Percentiles rank a stretch among this genome's conserved stretches.
Conservation (phyloP, 2,329 filamentous ascomycete genomes). For the Colletotrichum sp. region DNA sequence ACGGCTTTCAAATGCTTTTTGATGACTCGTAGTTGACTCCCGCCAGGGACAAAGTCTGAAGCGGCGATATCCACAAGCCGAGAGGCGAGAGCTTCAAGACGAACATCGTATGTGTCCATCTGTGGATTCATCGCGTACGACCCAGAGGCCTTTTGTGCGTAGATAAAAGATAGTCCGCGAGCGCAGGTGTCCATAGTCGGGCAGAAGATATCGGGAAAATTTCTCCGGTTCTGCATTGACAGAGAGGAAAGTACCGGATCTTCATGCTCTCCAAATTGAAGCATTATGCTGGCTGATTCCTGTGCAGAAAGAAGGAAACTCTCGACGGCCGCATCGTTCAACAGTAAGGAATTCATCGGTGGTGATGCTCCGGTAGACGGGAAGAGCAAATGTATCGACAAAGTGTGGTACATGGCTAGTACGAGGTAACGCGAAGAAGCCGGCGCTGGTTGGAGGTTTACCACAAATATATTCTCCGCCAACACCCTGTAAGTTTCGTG, state of each 20-base stretch:
- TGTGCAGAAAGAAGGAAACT: not conserved
- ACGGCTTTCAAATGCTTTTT: not conserved
- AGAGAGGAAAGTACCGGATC: not conserved
- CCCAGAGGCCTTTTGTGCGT: not conserved
- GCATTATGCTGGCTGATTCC: not conserved
- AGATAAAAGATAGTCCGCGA: not conserved
- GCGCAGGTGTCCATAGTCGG: not conserved
- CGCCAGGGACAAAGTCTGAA: not conserved
- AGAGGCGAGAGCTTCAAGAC: not conserved
- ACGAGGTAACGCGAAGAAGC: not conserved
- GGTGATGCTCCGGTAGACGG: not conserved
- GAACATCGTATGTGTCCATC: not conserved
- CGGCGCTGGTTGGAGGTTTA: not conserved
- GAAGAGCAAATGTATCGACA: not conserved
- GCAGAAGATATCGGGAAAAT: not conserved
- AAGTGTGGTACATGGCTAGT: not conserved
- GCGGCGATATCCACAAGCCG: not conserved
- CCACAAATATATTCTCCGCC: not conserved
- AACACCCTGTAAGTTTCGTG: not conserved
- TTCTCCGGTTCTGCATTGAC: not conserved
- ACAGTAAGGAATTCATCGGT: fast-evolving
- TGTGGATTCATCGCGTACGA: not conserved
- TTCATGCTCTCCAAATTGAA: not conserved
- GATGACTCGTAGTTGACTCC: not conserved
- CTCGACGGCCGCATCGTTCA: not conserved